Percentiles rank a stretch among this genome's conserved stretches.
Conservation (phyloP, 441 rosid species). For the Erodium moschatum region DNA sequence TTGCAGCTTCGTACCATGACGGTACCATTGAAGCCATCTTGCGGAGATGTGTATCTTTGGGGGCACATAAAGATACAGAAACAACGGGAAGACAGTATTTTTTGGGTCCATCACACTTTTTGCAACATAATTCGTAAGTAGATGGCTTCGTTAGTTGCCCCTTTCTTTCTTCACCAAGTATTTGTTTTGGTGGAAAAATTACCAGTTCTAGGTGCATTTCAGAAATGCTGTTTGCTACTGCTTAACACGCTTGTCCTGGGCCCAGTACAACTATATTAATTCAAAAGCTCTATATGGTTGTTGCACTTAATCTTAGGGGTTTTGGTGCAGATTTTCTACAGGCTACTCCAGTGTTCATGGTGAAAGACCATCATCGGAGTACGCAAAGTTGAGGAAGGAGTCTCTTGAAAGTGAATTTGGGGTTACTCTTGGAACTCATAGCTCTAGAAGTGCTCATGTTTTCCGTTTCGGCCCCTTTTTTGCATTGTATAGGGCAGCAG, state of each 20-base stretch:
- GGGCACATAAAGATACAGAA: conserved; percentile 21
- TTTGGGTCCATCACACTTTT: conserved; percentile 24
- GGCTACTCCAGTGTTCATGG: conserved; percentile 75
- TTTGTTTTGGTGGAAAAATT: neutral
- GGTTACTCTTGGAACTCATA: conserved; percentile 53
- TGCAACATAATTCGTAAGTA: conserved; percentile 41
- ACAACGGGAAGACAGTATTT: conserved; percentile 20
- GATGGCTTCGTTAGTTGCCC: neutral
- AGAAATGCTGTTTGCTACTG: neutral
- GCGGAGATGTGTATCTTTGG: conserved; percentile 20
- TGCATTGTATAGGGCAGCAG: conserved; percentile 83
- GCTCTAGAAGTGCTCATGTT: conserved; percentile 52
- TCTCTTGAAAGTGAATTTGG: conserved; percentile 89
- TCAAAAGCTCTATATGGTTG: neutral
- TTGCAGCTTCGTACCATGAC: conserved; percentile 35
- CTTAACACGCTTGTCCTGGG: neutral
- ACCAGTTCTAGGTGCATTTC: neutral
- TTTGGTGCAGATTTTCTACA: conserved; percentile 49
- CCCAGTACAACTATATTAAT: neutral
- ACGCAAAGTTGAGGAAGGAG: conserved; percentile 89
- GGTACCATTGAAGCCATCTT: conserved; percentile 16
- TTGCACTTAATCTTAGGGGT: neutral
- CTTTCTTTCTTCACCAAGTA: neutral
- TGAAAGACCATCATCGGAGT: conserved; percentile 73
- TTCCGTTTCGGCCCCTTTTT: conserved; percentile 75